Evolutionary conservation across 2,329 filamentous ascomycete species (phyloP).

Genomic region (Stagonosporopsis rhizophila): DNA sequence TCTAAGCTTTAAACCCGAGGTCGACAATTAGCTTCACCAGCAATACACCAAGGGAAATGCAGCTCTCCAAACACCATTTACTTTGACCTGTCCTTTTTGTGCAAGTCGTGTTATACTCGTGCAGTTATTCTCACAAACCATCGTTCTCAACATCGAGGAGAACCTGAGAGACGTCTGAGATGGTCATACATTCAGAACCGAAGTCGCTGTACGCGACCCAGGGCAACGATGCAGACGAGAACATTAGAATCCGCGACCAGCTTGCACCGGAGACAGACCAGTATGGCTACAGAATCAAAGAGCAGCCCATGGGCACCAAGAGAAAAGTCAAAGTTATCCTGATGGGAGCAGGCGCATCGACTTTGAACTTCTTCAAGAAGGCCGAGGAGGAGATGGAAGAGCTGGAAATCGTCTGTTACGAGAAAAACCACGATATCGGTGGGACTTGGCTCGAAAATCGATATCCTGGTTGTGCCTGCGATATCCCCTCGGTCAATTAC

Average conservation of each 20-base stretch:
- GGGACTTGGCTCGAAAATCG: constrained; percentile 54
- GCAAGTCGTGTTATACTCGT: background rate
- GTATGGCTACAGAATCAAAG: constrained; percentile 52
- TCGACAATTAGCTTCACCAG: constrained; percentile 8
- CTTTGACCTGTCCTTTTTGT: background rate
- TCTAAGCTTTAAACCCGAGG: constrained; percentile 14
- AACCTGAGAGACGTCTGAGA: background rate
- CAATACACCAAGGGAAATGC: background rate
- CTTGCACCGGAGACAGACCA: constrained; percentile 48
- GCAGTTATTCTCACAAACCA: too few species aligned
- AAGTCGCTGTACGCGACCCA: constrained; percentile 25
- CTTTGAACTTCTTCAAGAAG: constrained; percentile 54
- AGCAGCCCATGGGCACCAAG: constrained; percentile 54
- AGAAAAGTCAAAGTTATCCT: constrained; percentile 50
- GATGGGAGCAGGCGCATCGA: constrained; percentile 54
- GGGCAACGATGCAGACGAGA: constrained; percentile 35
- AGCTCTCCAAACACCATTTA: background rate
- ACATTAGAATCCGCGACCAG: constrained; percentile 36
- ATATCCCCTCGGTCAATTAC: constrained; percentile 35
- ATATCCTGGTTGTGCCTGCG: constrained; percentile 52
- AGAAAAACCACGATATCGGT: constrained; percentile 51
- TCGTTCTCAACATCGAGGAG: background rate
- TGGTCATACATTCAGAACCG: constrained; percentile 31
- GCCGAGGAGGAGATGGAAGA: constrained; percentile 53
- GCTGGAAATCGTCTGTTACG: constrained; percentile 52